Conservation (phyloP, 768 basidiomycete genomes). For the Sporobolomyces pararoseus region DNA sequence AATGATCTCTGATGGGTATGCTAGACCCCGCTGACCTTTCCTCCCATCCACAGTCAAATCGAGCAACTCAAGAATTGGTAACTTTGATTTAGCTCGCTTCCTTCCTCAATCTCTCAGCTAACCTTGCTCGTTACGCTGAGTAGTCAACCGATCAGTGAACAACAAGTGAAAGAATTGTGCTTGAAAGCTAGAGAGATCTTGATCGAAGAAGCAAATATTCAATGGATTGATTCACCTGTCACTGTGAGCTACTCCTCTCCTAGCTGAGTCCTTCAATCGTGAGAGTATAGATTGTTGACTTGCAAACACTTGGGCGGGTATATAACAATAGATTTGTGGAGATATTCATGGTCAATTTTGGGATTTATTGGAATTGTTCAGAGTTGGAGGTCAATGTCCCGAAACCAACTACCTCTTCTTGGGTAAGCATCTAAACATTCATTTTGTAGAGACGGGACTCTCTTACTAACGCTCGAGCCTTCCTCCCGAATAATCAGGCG, state of each 20-base stretch:
- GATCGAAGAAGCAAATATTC: slow-evolving; percentile 90
- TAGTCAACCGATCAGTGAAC: slow-evolving; percentile 88
- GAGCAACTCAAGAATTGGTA: slow-evolving; percentile 75
- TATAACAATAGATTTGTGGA: slow-evolving; percentile 64
- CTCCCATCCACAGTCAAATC: slow-evolving; percentile 75
- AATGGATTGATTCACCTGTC: slow-evolving; percentile 90
- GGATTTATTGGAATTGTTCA: slow-evolving; percentile 73
- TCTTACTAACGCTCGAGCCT: slow-evolving; percentile 1
- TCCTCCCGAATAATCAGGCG: slow-evolving; percentile 63
- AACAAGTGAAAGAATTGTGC: slow-evolving; percentile 90
- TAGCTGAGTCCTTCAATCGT: neutral
- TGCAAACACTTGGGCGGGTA: neutral
- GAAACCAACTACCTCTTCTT: slow-evolving; percentile 57
- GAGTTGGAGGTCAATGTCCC: slow-evolving; percentile 51
- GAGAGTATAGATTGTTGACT: neutral
- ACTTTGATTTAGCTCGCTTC: neutral
- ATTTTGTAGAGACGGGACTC: neutral
- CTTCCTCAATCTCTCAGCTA: neutral
- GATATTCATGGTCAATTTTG: slow-evolving; percentile 98
- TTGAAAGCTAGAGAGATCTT: slow-evolving; percentile 78
- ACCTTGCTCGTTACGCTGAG: too few relatives aligned
- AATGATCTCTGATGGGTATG: too few relatives aligned
- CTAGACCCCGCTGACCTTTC: neutral
- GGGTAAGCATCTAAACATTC: slow-evolving; percentile 45
- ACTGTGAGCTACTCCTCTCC: slow-evolving; percentile 54